A percentile compares a stretch with the other conserved stretches of the same genome.
Evolutionary conservation across 2,329 filamentous ascomycete species (phyloP).

Genomic region (Colletotrichum sp.): DNA sequence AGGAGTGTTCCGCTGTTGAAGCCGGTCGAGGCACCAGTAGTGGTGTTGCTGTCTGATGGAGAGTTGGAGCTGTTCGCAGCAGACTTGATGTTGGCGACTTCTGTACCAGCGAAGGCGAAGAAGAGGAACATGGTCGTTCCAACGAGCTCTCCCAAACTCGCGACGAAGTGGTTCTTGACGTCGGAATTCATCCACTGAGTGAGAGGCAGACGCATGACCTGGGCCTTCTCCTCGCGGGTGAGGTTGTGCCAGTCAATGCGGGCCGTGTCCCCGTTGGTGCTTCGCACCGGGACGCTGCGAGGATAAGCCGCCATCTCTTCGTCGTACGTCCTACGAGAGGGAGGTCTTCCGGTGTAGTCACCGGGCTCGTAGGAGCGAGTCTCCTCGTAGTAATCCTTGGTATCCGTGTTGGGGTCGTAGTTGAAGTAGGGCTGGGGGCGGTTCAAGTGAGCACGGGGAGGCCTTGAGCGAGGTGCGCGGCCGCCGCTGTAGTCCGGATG

Average conservation of each 20-base stretch:
- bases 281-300: background rate
- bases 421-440: slow-evolving; percentile 10
- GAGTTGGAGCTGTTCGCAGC: slow-evolving; percentile 26
- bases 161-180: slow-evolving; percentile 48
- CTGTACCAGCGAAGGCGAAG: slow-evolving; percentile 46
- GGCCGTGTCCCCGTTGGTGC: slow-evolving; percentile 18
- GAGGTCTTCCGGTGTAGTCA: slow-evolving; percentile 10
- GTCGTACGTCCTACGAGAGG: slow-evolving; percentile 18
- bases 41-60: slow-evolving; percentile 34
- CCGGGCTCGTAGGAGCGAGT: slow-evolving; percentile 9
- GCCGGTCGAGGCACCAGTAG: slow-evolving; percentile 45
- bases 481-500: slow-evolving; percentile 15
- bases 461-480: slow-evolving; percentile 14
- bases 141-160: slow-evolving; percentile 42
- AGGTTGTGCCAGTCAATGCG: slow-evolving; percentile 43
- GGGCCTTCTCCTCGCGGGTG: slow-evolving; percentile 41
- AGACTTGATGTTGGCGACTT: slow-evolving; percentile 43
- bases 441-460: slow-evolving; percentile 21
- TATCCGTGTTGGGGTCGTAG: slow-evolving; percentile 8
- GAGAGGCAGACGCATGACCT: slow-evolving; percentile 49
- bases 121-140: slow-evolving; percentile 49
- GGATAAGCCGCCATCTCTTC: slow-evolving; percentile 19
- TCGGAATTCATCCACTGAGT: slow-evolving; percentile 52
- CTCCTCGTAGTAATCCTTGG: slow-evolving; percentile 19
- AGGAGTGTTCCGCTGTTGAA: slow-evolving; percentile 48